Evolutionary conservation across 2,329 filamentous ascomycete genomes (phyloP).

Genomic region (Hirsutella rhossiliensis): DNA sequence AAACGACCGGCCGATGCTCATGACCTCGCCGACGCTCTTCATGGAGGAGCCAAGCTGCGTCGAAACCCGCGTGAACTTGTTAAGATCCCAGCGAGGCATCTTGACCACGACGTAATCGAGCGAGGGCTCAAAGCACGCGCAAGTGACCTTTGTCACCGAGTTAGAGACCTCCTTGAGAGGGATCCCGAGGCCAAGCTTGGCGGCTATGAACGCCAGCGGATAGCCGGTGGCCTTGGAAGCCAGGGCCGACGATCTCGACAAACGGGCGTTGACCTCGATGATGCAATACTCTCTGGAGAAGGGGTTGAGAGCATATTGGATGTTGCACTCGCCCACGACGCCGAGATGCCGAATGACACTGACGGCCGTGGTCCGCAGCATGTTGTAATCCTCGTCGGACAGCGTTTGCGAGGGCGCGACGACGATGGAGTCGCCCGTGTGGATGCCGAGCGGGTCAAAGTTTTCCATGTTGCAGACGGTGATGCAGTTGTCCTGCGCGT

Average conservation of each 20-base stretch:
- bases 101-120: constrained; percentile 98
- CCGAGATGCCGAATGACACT: constrained; percentile 96
- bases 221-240: constrained; percentile 97
- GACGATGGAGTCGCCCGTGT: constrained; percentile 96
- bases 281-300: constrained; percentile 96
- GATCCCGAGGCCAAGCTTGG: constrained; percentile 89
- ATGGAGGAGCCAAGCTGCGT: constrained; percentile 94
- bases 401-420: constrained; percentile 95
- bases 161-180: constrained; percentile 95
- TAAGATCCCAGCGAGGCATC: constrained; percentile 97
- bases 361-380: constrained; percentile 92
- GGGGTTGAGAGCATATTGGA: constrained; percentile 94
- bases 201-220: constrained; percentile 89
- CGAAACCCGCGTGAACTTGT: constrained; percentile 96
- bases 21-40: constrained; percentile 99
- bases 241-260: constrained; percentile 88
- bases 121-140: constrained; percentile 95
- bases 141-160: constrained; percentile 88
- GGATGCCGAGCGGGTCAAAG: constrained; percentile 95
- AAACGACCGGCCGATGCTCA: constrained; percentile 94
- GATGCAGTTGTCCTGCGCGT: constrained; percentile 94
- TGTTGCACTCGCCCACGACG: constrained; percentile 97
- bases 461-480: constrained; percentile 99
- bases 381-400: constrained; percentile 97
- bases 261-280: constrained; percentile 94